Base-by-base conservation (phyloP, 768 basidiomycete genomes). In the Boletellus sp. region DNA sequence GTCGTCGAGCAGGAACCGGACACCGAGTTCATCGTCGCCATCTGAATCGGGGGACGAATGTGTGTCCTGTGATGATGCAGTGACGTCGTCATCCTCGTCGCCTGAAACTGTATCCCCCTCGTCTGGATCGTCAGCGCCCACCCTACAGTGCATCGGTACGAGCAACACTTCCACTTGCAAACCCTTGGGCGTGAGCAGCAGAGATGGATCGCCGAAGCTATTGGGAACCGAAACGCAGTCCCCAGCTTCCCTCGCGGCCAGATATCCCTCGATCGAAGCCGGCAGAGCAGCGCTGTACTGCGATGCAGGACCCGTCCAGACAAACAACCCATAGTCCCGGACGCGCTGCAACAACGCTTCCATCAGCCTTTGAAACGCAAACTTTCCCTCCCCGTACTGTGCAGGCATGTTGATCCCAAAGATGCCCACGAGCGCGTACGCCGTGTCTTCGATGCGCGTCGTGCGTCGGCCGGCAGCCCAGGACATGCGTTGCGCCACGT, bases 341-440 rank as follows among this genome's bases (percentile, higher is more conserved):
- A 54, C 40, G 6, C 35, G 44, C 34, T 36, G 40, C 40, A 54
- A 34, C 26, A 54, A 17, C 4, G 53, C 39, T 24, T 54, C 51
- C 42, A 46, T 42, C 37, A 62, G 28, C 39, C 60, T 58, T 39
- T 52, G 50, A 40, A 63, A 63, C 4, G 62, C 62, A 31, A 45
- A 62, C 24, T 23, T 48, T 1, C 62, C 63, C 31, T 63, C 61
- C 20, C 64, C 61, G 24, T 63, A 65, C 12, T 48, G 49, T 17
- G 63, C 49, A 2, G 61, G 61, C 37, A 64, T 47, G 24, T 47
- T 17, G 45, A 63, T 51, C 11, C 40, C 50, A 34, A 63, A 60
- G 13, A 65, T 45, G 2, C 57, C 61, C 44, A 64, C 47, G 17
- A 63, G 49, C n/a, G 57, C 56, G n/a, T 64, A 60, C 19, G 61